Conservation (phyloP, 73 alveolate species). For the Diophrys sp. region DNA sequence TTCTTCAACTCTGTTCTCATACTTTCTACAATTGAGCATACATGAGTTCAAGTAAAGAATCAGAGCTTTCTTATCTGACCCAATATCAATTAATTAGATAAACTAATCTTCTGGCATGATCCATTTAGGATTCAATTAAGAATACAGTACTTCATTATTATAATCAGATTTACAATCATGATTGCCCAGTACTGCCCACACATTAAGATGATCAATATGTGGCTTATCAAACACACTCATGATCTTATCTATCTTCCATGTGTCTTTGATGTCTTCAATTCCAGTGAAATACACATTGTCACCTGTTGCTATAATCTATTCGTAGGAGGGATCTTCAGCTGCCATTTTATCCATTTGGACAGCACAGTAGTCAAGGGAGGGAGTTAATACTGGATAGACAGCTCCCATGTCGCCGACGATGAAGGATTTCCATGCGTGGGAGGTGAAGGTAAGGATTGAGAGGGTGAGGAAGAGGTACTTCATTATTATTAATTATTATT, state of each 20-base stretch:
- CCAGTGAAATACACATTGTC: constrained; percentile 20
- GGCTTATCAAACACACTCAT: constrained; percentile 3
- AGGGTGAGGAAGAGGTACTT: too few relatives aligned
- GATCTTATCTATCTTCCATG: not conserved
- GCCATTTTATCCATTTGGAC: not conserved
- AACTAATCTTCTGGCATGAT: constrained; percentile 13
- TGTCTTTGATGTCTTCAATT: not conserved
- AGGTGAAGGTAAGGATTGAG: too few relatives aligned
- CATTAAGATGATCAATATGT: not conserved
- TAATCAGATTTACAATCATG: constrained; percentile 25
- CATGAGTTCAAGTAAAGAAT: constrained; percentile 2
- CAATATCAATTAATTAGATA: not conserved
- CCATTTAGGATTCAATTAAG: constrained; percentile 1
- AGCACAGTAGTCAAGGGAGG: constrained; percentile 6
- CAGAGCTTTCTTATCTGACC: not conserved
- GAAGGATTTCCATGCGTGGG: not conserved
- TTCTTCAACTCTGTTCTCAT: not conserved
- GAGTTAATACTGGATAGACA: not conserved
- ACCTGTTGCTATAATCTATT: constrained; percentile 12
- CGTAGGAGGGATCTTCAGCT: not conserved
- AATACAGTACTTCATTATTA: constrained; percentile 7
- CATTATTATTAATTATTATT: too few relatives aligned
- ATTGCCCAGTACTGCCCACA: constrained; percentile 19
- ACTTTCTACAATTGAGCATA: not conserved
- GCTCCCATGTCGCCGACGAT: not conserved